These are phyloP conservation scores for Pythium aquatile DNA, from an alignment of 352 stramenopile genomes.

Conservation along the genomic window DNA sequence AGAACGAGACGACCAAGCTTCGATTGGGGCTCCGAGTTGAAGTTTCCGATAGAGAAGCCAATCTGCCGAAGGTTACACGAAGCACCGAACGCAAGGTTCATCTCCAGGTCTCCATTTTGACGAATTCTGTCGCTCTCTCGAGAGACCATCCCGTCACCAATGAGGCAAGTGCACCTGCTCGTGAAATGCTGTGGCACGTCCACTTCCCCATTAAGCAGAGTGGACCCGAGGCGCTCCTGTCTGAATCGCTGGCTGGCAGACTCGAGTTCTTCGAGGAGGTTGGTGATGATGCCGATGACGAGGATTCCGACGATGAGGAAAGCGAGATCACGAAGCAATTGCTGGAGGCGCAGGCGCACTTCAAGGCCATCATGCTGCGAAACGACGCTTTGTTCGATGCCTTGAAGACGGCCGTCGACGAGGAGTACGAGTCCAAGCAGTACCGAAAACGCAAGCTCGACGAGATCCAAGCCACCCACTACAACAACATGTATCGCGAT, in stretches of 20 bases:
- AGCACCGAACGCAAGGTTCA: slow-evolving; percentile 28
- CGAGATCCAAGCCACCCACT: slow-evolving; percentile 52
- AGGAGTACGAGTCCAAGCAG: slow-evolving; percentile 47
- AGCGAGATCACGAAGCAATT: slow-evolving; percentile 61
- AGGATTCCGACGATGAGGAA: slow-evolving; percentile 47
- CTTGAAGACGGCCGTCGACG: slow-evolving; percentile 38
- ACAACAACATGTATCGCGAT: slow-evolving; percentile 74
- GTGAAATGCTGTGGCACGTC: slow-evolving; percentile 48
- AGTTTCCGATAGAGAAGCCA: slow-evolving; percentile 20
- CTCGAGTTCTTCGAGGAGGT: slow-evolving; percentile 43
- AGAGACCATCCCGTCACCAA: slow-evolving; percentile 21
- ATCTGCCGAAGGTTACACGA: slow-evolving; percentile 7
- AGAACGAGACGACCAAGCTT: slow-evolving; percentile 7
- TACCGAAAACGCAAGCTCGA: slow-evolving; percentile 50
- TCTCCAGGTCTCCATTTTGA: slow-evolving; percentile 43
- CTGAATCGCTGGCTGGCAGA: slow-evolving; percentile 36
- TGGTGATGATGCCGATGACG: slow-evolving; percentile 39
- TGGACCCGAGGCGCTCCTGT: slow-evolving; percentile 35
- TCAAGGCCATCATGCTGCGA: slow-evolving; percentile 37
- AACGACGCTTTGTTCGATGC: slow-evolving; percentile 42
- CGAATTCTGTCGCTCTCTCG: slow-evolving; percentile 41
- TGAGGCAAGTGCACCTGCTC: background rate
- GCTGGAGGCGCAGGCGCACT: slow-evolving; percentile 42
- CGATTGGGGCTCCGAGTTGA: slow-evolving; percentile 22
- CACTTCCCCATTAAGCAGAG: slow-evolving; percentile 54